Base-by-base conservation (phyloP, 371 early-diverging fungal species). In the Mortierella sp. region DNA sequence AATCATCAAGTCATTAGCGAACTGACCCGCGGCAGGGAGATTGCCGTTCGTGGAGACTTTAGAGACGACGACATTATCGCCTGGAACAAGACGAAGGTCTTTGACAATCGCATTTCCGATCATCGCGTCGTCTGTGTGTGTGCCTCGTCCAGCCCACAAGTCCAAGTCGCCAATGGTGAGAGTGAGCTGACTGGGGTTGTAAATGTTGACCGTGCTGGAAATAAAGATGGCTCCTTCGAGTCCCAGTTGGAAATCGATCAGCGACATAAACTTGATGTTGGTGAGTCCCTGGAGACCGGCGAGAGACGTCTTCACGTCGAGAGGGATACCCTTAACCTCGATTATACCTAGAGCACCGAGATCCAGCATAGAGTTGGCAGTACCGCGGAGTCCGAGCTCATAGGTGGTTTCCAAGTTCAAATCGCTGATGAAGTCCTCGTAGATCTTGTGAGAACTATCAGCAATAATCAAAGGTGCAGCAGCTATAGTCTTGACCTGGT, bases 171-270 rank as follows among this genome's bases (percentile, higher is more conserved):
- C 79, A 29, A 79, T 34, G 9, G 29, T 66, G 44, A 79, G 63
- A 0, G 79, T 79, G 37, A 79, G 74, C 39, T 73, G 69, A 53
- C 79, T 79, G 5, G 79, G 79, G 68, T 79, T 79, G 37, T 66
- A 19, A 29, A 79, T 70, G 37, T 65, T 61, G n/a, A 79, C 64
- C 7, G 52, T 11, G 10, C 29, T 45, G 3, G 11, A n/a, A 11
- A 47, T 39, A 16, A 52, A 22, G 0, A 34, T 39, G 44, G 11
- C 5, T 65, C 22, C n/a, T n/a, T n/a, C n/a, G n/a, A n/a, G 22
- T 19, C 14, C 40, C 16, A 55, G 0, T 1, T 34, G 16, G 24
- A 37, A 40, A n/a, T 64, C 44, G 2, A 78, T 5, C 13, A 29
- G 0, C 4, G 67, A 22, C 24, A 53, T 0, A 39, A 52, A 69